A percentile compares a stretch with the other conserved stretches of the same genome.
Evolutionary conservation across 2,329 filamentous ascomycete species (phyloP).

Genomic region (Cladophialophora chaetospira): DNA sequence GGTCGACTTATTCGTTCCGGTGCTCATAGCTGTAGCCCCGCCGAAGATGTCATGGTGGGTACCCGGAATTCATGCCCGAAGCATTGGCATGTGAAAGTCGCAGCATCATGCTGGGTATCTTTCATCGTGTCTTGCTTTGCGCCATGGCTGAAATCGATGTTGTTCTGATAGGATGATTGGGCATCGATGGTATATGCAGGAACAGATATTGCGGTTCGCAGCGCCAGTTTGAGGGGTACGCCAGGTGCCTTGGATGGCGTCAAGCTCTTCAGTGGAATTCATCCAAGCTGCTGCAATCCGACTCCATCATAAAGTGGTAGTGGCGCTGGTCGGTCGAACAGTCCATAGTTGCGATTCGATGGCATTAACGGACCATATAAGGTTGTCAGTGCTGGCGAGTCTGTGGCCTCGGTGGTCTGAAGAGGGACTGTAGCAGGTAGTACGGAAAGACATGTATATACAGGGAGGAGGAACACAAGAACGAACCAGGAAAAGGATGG

Average conservation of each 20-base stretch:
- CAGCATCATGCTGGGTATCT: too few relatives aligned
- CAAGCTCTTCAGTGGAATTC: too few relatives aligned
- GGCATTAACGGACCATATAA: conserved; percentile 15
- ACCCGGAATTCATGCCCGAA: too few relatives aligned
- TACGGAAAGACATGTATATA: background rate
- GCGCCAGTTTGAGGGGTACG: too few relatives aligned
- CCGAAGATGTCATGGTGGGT: conserved; percentile 12
- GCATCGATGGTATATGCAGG: too few relatives aligned
- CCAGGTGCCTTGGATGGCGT: too few relatives aligned
- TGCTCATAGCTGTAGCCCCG: background rate
- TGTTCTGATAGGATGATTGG: too few relatives aligned
- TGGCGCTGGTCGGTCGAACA: conserved; percentile 20
- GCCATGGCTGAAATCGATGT: too few relatives aligned
- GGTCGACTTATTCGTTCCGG: conserved; percentile 1
- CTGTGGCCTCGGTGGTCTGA: background rate
- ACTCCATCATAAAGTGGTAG: background rate
- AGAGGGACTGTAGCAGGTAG: background rate
- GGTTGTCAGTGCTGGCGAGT: background rate
- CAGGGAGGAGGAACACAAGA: background rate
- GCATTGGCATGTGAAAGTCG: conserved; percentile 18
- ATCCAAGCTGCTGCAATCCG: background rate
- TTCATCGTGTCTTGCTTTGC: too few relatives aligned
- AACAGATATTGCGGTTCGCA: too few relatives aligned
- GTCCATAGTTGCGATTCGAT: conserved; percentile 15
- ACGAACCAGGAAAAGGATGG: background rate